phyloP scores from a whole-genome alignment of 2,329 filamentous ascomycete genomes.

The Clarireedia paspali region DNA sequence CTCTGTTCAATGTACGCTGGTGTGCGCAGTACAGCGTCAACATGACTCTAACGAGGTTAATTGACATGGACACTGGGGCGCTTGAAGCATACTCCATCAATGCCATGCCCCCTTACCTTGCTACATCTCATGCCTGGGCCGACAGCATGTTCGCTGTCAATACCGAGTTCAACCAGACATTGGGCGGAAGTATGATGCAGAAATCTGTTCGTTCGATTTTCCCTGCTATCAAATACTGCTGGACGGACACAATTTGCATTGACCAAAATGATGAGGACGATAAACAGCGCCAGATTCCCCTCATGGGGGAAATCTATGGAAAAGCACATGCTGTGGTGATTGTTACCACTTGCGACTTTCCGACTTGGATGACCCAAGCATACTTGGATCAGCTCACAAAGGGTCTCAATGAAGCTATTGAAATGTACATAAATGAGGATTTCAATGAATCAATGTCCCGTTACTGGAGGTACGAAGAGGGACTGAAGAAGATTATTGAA shows the following conservation, averaged over 20 bases:
- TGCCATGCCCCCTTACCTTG: slow-evolving; percentile 8
- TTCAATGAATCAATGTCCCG: background rate
- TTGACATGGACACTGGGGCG: background rate
- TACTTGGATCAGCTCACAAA: slow-evolving; percentile 2
- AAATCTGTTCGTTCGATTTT: slow-evolving; percentile 1
- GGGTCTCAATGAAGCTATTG: slow-evolving; percentile 1
- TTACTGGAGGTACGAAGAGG: background rate
- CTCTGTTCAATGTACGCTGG: too few relatives aligned
- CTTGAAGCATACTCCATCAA: slow-evolving; percentile 1
- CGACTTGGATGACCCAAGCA: background rate
- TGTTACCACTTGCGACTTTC: slow-evolving; percentile 3
- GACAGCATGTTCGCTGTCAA: slow-evolving; percentile 4
- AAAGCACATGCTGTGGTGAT: slow-evolving; percentile 4
- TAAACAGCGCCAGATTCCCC: slow-evolving; percentile 10
- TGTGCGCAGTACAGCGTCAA: background rate
- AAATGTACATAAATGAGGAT: background rate
- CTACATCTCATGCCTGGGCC: slow-evolving; percentile 6
- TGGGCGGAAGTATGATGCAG: slow-evolving; percentile 5
- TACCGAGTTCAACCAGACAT: background rate
- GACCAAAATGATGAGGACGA: slow-evolving; percentile 11
- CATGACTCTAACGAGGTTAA: background rate
- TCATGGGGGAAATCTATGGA: slow-evolving; percentile 13
- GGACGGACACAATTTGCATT: slow-evolving; percentile 14
- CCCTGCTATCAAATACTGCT: slow-evolving; percentile 5
- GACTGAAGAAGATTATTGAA: slow-evolving; percentile 2